Evolutionary conservation across 768 basidiomycete species (phyloP), one percentile per base, ranked within the genome.

Genomic region (Naganishia antarctica): DNA sequence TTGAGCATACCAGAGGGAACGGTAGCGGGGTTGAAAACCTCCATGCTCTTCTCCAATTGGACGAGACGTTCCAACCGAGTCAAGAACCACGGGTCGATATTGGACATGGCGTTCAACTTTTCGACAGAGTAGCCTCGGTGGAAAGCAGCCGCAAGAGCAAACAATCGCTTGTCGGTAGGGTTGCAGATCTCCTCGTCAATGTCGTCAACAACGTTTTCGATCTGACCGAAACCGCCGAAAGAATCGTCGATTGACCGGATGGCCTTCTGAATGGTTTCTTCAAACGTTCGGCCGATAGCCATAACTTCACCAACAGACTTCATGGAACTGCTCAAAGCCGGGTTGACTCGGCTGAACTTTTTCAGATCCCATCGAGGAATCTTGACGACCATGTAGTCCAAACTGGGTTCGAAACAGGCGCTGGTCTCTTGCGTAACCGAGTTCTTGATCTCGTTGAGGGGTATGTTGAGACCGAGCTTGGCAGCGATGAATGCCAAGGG

Each of bases 291-390:
- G 15, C 94, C 94, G 69, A 99, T 98, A 70, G 90, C 91, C 96
- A 99, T 99, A 63, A 99, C 94, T 79, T 99, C 94, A 28, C 94
- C 94, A 8, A 99, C 94, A 71, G 89, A 91, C 83, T 98, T 98
- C 94, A 99, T 98, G 79, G 89, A 91, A 70, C 88, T 90, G 78
- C 90, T 91, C 51, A 99, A 81, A 43, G 89, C 82, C 64, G 88
- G 84, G 76, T 90, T 92, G 72, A 99, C 94, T 48, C 94, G 86
- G 72, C 72, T 91, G 81, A 99, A 99, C 83, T 99, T 99, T 79
- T 93, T 93, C 74, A 98, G 81, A 79, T 99, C 96, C 94, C 94
- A 99, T 68, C 94, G 88, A 61, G 94, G 94, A 72, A 99, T 96
- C 82, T 99, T 98, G 75, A 98, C 93, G 47, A 98, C 92, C 63